Evolutionary conservation across 202 grass and related monocot species (phyloP).

Genomic region (Digitaria exilis): DNA sequence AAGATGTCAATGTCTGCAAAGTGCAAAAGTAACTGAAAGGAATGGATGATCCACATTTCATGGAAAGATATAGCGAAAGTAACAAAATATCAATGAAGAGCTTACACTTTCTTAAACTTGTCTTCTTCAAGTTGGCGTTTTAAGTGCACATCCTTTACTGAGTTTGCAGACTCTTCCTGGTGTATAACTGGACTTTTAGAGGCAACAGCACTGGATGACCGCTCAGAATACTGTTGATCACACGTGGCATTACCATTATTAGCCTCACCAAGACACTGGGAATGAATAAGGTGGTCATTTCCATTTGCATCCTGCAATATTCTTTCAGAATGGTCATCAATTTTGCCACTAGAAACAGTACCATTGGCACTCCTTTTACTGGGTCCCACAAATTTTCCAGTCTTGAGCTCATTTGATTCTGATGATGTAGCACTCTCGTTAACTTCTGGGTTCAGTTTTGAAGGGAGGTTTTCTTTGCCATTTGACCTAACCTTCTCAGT

Average conservation of each 20-base stretch:
- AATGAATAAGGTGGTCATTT: slow-evolving; percentile 43
- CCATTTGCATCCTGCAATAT: slow-evolving; percentile 43
- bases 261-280: slow-evolving; percentile 17
- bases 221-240: slow-evolving; percentile 33
- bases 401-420: slow-evolving; percentile 38
- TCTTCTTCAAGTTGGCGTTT: slow-evolving; percentile 54
- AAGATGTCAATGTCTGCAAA: background rate
- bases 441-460: slow-evolving; percentile 50
- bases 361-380: slow-evolving; percentile 36
- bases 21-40: slow-evolving; percentile 14
- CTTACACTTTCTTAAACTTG: slow-evolving; percentile 86
- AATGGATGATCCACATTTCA: background rate
- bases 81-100: slow-evolving; percentile 6
- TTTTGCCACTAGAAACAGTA: slow-evolving; percentile 35
- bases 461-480: slow-evolving; percentile 53
- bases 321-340: slow-evolving; percentile 30
- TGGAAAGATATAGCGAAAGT: slow-evolving; percentile 23
- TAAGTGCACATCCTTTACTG: slow-evolving; percentile 21
- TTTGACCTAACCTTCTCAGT: slow-evolving; percentile 60
- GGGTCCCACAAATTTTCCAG: slow-evolving; percentile 48
- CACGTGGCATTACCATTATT: slow-evolving; percentile 17
- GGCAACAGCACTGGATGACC: slow-evolving; percentile 31
- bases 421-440: slow-evolving; percentile 33
- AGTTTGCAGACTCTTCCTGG: slow-evolving; percentile 39
- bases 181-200: slow-evolving; percentile 44